phyloP scores from a whole-genome alignment of 179 eudicot genomes.

The Amaranthus tricolor region DNA sequence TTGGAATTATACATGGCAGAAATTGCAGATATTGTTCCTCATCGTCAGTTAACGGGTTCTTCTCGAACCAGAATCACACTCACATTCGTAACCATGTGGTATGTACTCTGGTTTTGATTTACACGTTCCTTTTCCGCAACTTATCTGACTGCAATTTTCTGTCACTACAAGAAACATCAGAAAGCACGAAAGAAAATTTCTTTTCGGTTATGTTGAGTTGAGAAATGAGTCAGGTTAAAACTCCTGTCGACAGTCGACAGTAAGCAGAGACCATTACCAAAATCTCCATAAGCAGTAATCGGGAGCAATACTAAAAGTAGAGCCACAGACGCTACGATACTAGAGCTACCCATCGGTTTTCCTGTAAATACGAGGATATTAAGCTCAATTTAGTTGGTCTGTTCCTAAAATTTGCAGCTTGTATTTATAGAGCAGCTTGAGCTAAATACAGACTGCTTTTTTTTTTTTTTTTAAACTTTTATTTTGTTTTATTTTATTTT shows the following conservation, averaged over 20 bases:
- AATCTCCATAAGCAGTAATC: conserved; percentile 25
- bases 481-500: no score
- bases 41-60: conserved; percentile 28
- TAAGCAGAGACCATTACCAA: conserved; percentile 10
- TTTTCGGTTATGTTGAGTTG: neutral
- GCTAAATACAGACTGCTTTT: neutral
- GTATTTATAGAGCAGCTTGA: conserved; percentile 12
- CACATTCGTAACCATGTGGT: conserved; percentile 36
- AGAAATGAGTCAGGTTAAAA: neutral
- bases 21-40: conserved; percentile 40
- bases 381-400: neutral
- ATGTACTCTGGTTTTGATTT: conserved; percentile 26
- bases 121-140: conserved; percentile 43
- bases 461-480: no score
- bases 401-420: neutral
- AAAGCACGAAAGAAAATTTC: neutral
- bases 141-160: conserved; percentile 31
- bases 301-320: conserved; percentile 21
- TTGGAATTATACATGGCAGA: conserved; percentile 41
- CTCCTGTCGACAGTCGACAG: neutral
- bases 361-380: neutral
- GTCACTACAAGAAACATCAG: neutral
- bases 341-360: conserved; percentile 12
- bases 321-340: conserved; percentile 6
- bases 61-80: conserved; percentile 43